Conservation (phyloP, 768 basidiomycete species). For the Leccinellum luteum region DNA sequence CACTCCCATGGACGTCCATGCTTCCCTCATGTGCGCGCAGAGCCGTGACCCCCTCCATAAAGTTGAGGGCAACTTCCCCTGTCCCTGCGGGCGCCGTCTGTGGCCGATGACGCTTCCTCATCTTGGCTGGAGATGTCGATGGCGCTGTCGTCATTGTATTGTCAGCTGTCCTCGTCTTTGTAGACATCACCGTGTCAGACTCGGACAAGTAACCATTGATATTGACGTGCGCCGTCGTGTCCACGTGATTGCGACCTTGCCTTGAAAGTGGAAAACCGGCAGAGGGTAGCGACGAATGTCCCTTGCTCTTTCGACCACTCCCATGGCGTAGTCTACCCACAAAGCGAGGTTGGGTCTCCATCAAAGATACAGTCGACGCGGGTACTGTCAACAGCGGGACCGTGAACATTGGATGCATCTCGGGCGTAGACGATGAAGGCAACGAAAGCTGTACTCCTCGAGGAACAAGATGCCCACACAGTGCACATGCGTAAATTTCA, state of each 20-base stretch:
- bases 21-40: constrained; percentile 1
- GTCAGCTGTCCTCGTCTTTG: neutral
- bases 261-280: neutral
- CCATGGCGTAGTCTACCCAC: neutral
- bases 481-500: constrained; percentile 5
- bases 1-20: neutral
- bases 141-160: neutral
- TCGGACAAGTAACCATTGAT: neutral
- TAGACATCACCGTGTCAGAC: neutral
- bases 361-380: neutral
- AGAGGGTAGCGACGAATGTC: neutral
- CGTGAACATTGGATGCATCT: constrained; percentile 30
- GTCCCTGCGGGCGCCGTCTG: constrained; percentile 24
- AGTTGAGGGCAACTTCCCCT: constrained; percentile 13
- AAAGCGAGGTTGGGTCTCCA: neutral
- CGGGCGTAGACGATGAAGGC: neutral
- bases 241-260: neutral
- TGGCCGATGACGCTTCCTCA: constrained; percentile 16
- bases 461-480: constrained; percentile 19
- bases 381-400: constrained; percentile 29
- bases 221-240: neutral
- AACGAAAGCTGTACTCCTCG: neutral
- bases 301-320: neutral
- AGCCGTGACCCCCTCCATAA: constrained; percentile 12
- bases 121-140: constrained; percentile 1